Base-by-base conservation (phyloP, 2,329 filamentous ascomycete species). In the Neofusicoccum ribis region DNA sequence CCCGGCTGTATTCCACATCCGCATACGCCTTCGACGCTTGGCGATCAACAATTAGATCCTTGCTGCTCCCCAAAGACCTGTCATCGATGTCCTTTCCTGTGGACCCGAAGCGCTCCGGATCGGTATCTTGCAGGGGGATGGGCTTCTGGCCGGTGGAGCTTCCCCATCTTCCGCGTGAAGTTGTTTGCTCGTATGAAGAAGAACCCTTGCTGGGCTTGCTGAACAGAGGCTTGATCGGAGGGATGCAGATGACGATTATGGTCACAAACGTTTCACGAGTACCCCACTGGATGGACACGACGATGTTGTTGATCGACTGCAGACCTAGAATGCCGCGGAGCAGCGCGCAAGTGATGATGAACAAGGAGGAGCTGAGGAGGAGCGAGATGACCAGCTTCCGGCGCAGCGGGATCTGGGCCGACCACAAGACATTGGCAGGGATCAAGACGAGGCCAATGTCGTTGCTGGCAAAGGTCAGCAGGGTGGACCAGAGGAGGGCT, bases 151-250 rank as follows among this genome's bases (percentile, higher is more conserved):
- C 52, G 15, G 14, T 20, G n/a, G 47, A 51, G 47, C 23, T 51
- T 9, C 27, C 27, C 27, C 27, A 31, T 31, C 27, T 31, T 31
- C 27, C 27, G 27, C 27, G 5, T 31, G 27, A 31, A 7, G 27
- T 31, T 31, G 27, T 31, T 7, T 46, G 23, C n/a, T 27, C 54
- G 15, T 43, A 44, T 5, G 54, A 59, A 5, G 54, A 59, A 4
- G 54, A 59, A 23, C 54, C 41, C 39, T 59, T 87, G 86, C 82
- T 88, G 86, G 69, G 86, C 85, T n/a, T 87, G 87, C 4, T 88
- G 71, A 81, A 79, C 14, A 80, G 69, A 2, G 78, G 78, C 37
- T 78, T 80, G 65, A 81, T 80, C 20, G 73, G 73, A 1, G 79
- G 76, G n/a, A 76, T 72, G 64, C 80, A 81, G 58, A 80, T 77